Conservation (phyloP, 495 filamentous ascomycete genomes). For the Xylaria curta region DNA sequence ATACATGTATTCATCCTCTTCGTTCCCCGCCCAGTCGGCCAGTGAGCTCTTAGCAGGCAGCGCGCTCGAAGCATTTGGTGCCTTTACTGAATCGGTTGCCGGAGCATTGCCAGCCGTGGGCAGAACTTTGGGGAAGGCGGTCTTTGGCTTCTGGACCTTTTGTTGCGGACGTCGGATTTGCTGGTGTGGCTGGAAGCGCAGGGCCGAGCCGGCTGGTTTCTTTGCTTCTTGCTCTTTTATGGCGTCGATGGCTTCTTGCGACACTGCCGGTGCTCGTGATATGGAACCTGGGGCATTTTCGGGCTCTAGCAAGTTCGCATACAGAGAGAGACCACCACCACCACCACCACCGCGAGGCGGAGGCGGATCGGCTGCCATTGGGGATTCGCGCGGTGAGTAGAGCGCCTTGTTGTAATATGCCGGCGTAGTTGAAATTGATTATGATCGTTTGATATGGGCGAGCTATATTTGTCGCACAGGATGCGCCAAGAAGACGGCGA, state of each 20-base stretch:
- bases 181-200: constrained; percentile 80
- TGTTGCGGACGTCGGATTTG: constrained; percentile 68
- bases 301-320: constrained; percentile 62
- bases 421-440: not conserved
- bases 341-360: constrained; percentile 33
- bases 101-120: constrained; percentile 31
- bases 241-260: constrained; percentile 58
- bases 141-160: constrained; percentile 72
- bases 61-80: constrained; percentile 27
- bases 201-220: constrained; percentile 76
- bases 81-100: not conserved
- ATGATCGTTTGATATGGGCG: not conserved
- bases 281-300: constrained; percentile 56
- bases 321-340: constrained; percentile 54
- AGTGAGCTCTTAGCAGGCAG: constrained; percentile 67
- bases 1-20: constrained; percentile 67
- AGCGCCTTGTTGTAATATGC: not conserved
- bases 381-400: not conserved
- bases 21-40: constrained; percentile 79
- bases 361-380: constrained; percentile 42
- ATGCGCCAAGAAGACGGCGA: not conserved
- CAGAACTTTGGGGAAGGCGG: constrained; percentile 54
- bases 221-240: constrained; percentile 65
- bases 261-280: constrained; percentile 80
- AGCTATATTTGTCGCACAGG: not conserved